A percentile compares a stretch with the other conserved stretches of the same genome.
These are phyloP conservation scores for Pulicaria dysenterica DNA, from an alignment of 129 eudicot genomes.

Conservation along the genomic window DNA sequence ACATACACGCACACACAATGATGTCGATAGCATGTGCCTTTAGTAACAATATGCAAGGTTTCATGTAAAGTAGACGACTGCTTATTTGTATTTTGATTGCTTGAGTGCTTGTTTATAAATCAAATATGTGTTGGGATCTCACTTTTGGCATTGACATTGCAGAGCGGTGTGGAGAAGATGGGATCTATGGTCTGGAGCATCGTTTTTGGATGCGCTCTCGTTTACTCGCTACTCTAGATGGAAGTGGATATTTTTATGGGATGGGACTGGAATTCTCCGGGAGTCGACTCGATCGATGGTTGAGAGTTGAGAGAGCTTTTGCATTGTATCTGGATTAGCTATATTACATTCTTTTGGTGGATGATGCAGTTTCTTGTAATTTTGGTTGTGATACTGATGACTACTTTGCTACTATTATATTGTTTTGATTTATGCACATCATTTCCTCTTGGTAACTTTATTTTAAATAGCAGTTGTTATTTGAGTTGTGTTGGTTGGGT, in stretches of 20 bases:
- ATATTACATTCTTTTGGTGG: constrained; percentile 38
- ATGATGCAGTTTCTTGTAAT: constrained; percentile 41
- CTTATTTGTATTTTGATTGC: neutral
- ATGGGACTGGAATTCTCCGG: constrained; percentile 18
- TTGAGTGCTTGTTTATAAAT: neutral
- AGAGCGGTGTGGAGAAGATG: constrained; percentile 62
- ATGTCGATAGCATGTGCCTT: no score
- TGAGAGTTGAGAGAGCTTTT: constrained; percentile 12
- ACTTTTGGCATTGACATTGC: constrained; percentile 29
- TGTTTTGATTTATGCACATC: constrained; percentile 24
- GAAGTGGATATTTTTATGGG: constrained; percentile 17
- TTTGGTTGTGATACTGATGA: constrained; percentile 36
- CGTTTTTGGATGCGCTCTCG: constrained; percentile 50
- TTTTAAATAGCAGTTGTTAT: neutral
- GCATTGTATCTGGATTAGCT: constrained; percentile 44
- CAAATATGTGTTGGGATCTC: neutral
- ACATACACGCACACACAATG: no score
- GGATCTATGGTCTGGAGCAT: constrained; percentile 48
- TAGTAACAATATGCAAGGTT: no score
- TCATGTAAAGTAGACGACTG: no score
- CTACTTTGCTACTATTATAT: constrained; percentile 25
- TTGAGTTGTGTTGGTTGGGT: constrained; percentile 16
- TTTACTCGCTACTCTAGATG: constrained; percentile 45
- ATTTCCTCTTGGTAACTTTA: neutral
- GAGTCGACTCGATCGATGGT: constrained; percentile 7